A percentile compares a stretch with the other conserved stretches of the same genome.
phyloP scores from a whole-genome alignment of 2,329 filamentous ascomycete genomes.

The Tolypocladium inflatum region DNA sequence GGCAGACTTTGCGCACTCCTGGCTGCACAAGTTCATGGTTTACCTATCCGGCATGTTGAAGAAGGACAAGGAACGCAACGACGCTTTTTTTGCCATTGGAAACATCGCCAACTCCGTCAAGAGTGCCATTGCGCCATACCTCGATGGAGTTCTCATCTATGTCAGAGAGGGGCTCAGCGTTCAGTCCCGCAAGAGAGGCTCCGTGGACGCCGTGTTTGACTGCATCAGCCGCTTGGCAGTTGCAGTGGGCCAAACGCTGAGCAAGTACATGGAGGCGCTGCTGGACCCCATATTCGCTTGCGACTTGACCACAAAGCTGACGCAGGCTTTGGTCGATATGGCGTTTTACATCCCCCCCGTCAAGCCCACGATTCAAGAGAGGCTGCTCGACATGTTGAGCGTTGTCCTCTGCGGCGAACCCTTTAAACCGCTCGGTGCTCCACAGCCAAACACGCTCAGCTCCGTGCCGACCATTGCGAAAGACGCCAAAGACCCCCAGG shows the following conservation, averaged over 20 bases:
- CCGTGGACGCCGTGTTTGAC: slow-evolving; percentile 79
- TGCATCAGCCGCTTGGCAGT: slow-evolving; percentile 95
- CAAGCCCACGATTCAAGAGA: slow-evolving; percentile 85
- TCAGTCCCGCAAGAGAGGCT: slow-evolving; percentile 58
- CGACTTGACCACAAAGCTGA: slow-evolving; percentile 85
- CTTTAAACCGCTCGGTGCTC: slow-evolving; percentile 86
- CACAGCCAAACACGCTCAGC: slow-evolving; percentile 69
- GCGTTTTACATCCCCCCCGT: slow-evolving; percentile 97
- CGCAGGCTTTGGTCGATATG: slow-evolving; percentile 95
- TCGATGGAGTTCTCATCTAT: slow-evolving; percentile 88
- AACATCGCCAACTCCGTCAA: slow-evolving; percentile 95
- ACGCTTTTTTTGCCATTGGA: slow-evolving; percentile 91
- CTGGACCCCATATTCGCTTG: slow-evolving; percentile 96
- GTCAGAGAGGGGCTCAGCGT: slow-evolving; percentile 83
- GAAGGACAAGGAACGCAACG: slow-evolving; percentile 87
- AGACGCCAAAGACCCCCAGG: slow-evolving; percentile 74
- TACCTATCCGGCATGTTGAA: slow-evolving; percentile 91
- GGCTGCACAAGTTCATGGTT: slow-evolving; percentile 94
- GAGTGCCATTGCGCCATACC: slow-evolving; percentile 86
- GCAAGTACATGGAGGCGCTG: slow-evolving; percentile 95
- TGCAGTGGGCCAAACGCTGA: slow-evolving; percentile 90
- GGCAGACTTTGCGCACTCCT: slow-evolving; percentile 75
- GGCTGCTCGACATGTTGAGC: slow-evolving; percentile 88
- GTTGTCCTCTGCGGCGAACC: slow-evolving; percentile 86
- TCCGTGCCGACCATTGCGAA: slow-evolving; percentile 77